Base-by-base conservation (phyloP, 2,329 filamentous ascomycete species). In the Ascochyta pisi region DNA sequence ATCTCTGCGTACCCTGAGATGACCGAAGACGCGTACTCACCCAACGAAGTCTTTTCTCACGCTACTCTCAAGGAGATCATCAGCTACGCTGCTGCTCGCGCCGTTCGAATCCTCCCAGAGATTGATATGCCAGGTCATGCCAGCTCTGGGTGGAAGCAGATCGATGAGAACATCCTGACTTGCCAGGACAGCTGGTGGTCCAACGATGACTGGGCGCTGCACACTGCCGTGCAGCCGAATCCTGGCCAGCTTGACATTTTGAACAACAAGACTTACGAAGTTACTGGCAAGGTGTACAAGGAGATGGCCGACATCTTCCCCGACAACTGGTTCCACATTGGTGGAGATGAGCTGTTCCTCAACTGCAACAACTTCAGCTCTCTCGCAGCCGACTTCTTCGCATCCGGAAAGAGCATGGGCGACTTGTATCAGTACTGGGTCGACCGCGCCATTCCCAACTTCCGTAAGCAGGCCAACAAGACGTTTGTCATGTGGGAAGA, bases 81-180 rank as follows among this genome's bases (percentile, higher is more conserved):
- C 46, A 65, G 68, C 12, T 84, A 84, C 59, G 83, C 81, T 15
- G 76, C 80, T 34, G 79, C 80, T 31, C 84, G 84, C 16, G 84
- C 81, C 52, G 78, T 87, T n/a, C 82, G 85, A 50, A 77, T 87
- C 51, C 77, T 86, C 31, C 82, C 84, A n/a, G 84, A 87, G 63
- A 80, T 86, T 38, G 84, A 87, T 67, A 86, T 86, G 83, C 84
- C 84, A 6, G 82, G 84, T 42, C 84, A 87, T 66, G 80, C 83
- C 6, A 76, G 78, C 27, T 79, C 82, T 0, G 83, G 83, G 27
- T 85, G 83, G 83, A 77, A 82, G 50, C 83, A 84, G 57, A 76
- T 86, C 6, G 82, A 86, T 56, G 77, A 83, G 23, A 76, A 79
- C 23, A 84, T 88, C 52, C 76, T 86, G 26, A 79, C 85, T 12